Evolutionary conservation across 441 rosid genomes (phyloP).

Genomic region (Theobroma grandiflorum): DNA sequence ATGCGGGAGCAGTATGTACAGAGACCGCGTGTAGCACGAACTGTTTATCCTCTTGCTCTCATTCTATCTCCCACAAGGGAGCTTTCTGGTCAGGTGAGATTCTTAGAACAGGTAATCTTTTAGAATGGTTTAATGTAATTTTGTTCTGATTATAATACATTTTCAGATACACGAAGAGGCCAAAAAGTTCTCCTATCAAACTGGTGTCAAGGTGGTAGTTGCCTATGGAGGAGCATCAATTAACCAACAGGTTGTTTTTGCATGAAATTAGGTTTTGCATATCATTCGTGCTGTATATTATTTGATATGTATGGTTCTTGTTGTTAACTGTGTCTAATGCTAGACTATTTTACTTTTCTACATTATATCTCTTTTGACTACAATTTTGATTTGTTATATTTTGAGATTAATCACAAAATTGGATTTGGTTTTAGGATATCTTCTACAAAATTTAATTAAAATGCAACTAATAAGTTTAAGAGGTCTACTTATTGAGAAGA

Average conservation of each 20-base stretch:
- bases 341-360: background rate
- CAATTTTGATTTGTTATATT: background rate
- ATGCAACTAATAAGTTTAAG: background rate
- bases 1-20: constrained; percentile 68
- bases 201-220: constrained; percentile 91
- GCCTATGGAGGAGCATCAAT: constrained; percentile 95
- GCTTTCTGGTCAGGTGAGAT: constrained; percentile 79
- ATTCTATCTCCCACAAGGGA: constrained; percentile 93
- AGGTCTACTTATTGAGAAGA: background rate
- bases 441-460: background rate
- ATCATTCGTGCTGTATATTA: background rate
- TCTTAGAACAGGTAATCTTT: constrained; percentile 23
- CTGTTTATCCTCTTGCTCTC: constrained; percentile 87
- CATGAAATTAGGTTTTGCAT: background rate
- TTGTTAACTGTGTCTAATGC: background rate
- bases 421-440: background rate
- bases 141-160: constrained; percentile 10
- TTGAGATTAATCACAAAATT: background rate
- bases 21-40: constrained; percentile 80
- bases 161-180: constrained; percentile 92
- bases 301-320: background rate
- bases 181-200: constrained; percentile 83
- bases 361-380: background rate
- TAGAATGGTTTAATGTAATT: constrained; percentile 15
- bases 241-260: constrained; percentile 62